Percentiles rank a stretch among this genome's conserved stretches.
Evolutionary conservation across 768 basidiomycete genomes (phyloP).

Genomic region (Plicaturopsis crispa): DNA sequence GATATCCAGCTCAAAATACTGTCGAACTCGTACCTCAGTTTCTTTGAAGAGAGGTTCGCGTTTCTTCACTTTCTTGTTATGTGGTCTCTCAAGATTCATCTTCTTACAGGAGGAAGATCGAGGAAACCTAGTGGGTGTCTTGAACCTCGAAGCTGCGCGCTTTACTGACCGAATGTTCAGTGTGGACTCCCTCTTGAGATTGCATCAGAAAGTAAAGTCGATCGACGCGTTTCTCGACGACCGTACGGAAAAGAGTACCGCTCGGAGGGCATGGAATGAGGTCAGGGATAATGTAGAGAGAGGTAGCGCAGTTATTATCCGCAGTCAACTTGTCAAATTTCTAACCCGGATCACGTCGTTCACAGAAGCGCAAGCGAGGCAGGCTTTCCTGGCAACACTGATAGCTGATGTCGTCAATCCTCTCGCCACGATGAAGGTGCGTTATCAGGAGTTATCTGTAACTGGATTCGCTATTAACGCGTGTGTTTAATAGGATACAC

Average conservation of each 20-base stretch:
- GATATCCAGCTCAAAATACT: constrained; percentile 48
- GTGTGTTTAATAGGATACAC: constrained; percentile 69
- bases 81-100: constrained; percentile 12
- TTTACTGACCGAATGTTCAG: constrained; percentile 27
- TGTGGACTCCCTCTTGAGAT: constrained; percentile 62
- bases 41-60: constrained; percentile 79
- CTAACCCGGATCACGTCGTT: constrained; percentile 7
- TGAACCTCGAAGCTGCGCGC: background rate
- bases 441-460: constrained; percentile 2
- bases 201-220: constrained; percentile 66
- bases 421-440: constrained; percentile 59
- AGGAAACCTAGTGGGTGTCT: constrained; percentile 70
- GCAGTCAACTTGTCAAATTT: background rate
- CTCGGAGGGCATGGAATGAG: constrained; percentile 76
- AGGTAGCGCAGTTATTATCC: constrained; percentile 33
- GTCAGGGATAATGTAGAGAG: constrained; percentile 80
- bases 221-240: constrained; percentile 71
- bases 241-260: constrained; percentile 53
- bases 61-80: constrained; percentile 8
- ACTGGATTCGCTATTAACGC: constrained; percentile 3
- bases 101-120: constrained; percentile 61
- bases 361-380: constrained; percentile 74
- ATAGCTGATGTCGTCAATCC: constrained; percentile 67
- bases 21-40: constrained; percentile 65
- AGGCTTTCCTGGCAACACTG: constrained; percentile 70